Conservation (phyloP, 1,284 basidiomycete genomes). For the Lentinus polychrous region DNA sequence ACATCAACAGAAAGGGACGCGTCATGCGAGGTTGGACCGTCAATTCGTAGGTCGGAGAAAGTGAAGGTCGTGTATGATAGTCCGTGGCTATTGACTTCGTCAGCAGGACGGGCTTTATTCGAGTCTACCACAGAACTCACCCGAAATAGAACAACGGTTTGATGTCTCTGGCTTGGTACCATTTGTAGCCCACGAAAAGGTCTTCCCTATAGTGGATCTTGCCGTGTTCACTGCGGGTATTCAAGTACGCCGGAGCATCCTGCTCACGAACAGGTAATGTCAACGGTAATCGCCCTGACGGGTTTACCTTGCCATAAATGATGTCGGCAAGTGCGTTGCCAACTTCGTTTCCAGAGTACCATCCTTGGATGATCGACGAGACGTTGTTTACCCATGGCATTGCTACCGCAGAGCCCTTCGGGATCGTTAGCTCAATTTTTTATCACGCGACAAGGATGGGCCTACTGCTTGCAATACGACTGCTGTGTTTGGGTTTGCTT, state of each 20-base stretch:
- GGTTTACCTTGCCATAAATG: constrained; percentile 67
- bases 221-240: constrained; percentile 55
- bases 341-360: constrained; percentile 73
- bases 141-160: constrained; percentile 66
- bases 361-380: constrained; percentile 49
- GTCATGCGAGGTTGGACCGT: constrained; percentile 23
- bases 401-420: constrained; percentile 55
- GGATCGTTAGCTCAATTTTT: neutral
- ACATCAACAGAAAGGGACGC: constrained; percentile 24
- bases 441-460: neutral
- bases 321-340: constrained; percentile 73
- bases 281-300: constrained; percentile 63
- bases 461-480: constrained; percentile 65
- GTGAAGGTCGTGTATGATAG: constrained; percentile 69
- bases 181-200: constrained; percentile 68
- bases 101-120: neutral
- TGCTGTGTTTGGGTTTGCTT: constrained; percentile 56
- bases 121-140: constrained; percentile 24
- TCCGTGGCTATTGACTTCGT: constrained; percentile 40
- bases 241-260: constrained; percentile 59
- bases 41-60: constrained; percentile 38
- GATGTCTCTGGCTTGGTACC: constrained; percentile 52
- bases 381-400: constrained; percentile 59
- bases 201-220: constrained; percentile 63
- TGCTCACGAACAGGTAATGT: constrained; percentile 57